Conservation (phyloP, 2,329 filamentous ascomycete genomes). For the Pseudogymnoascus sp. region DNA sequence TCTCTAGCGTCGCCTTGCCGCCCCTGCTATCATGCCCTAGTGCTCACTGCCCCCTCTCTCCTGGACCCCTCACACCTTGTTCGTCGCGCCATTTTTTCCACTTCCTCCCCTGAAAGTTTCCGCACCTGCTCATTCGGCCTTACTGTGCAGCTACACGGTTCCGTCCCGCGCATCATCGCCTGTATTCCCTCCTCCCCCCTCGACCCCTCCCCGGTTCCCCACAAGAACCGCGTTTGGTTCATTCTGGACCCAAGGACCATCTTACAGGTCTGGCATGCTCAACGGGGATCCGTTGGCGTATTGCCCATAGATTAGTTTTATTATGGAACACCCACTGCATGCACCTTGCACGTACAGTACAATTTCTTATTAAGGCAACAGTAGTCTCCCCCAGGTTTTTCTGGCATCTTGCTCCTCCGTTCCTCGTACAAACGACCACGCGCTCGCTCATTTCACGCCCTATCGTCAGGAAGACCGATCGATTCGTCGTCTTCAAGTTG, state of each 20-base stretch:
- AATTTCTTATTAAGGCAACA: slow-evolving; percentile 8
- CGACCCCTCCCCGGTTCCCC: not conserved
- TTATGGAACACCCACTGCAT: not conserved
- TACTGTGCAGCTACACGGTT: not conserved
- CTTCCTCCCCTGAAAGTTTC: not conserved
- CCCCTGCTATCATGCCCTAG: not conserved
- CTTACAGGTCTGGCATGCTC: slow-evolving; percentile 1
- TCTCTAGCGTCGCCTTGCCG: not conserved
- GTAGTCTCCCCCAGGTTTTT: slow-evolving; percentile 5
- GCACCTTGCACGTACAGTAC: not conserved
- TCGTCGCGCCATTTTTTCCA: not conserved
- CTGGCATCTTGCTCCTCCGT: not conserved
- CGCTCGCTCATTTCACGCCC: not conserved
- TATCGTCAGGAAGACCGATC: not conserved
- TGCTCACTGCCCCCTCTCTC: not conserved
- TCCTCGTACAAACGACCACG: not conserved
- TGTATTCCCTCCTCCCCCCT: not conserved
- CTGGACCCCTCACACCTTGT: not conserved
- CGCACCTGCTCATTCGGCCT: slow-evolving; percentile 4
- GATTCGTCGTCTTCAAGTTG: not conserved
- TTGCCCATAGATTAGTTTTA: slow-evolving; percentile 4
- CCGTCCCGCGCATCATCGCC: not conserved
- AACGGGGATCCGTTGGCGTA: not conserved
- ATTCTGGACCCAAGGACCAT: slow-evolving; percentile 5
- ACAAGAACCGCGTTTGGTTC: slow-evolving; percentile 6